Evolutionary conservation across 2,329 filamentous ascomycete genomes (phyloP).

Genomic region (Colletotrichum brevisporum): DNA sequence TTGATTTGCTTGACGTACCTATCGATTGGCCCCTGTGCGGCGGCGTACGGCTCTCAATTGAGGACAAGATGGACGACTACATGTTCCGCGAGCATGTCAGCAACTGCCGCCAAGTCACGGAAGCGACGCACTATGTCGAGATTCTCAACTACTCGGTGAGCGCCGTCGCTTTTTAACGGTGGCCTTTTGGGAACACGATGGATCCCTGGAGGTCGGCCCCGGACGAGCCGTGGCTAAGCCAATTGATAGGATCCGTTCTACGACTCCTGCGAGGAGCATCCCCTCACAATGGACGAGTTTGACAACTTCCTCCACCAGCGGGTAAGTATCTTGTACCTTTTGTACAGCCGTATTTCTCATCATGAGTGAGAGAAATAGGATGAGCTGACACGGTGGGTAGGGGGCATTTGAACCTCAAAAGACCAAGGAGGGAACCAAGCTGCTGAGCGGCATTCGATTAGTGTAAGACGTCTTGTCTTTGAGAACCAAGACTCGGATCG

Average conservation of each 20-base stretch:
- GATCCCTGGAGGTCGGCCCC: not conserved
- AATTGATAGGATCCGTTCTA: constrained; percentile 61
- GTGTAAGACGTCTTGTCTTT: constrained; percentile 59
- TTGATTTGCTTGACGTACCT: constrained; percentile 12
- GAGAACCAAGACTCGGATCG: constrained; percentile 3
- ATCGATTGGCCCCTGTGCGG: constrained; percentile 16
- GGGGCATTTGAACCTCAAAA: constrained; percentile 66
- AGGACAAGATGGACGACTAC: constrained; percentile 68
- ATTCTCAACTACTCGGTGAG: constrained; percentile 73
- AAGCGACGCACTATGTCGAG: constrained; percentile 69
- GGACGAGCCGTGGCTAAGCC: constrained; percentile 6
- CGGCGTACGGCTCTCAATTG: constrained; percentile 28
- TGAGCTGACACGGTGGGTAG: constrained; percentile 49
- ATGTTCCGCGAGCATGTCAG: constrained; percentile 66
- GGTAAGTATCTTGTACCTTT: constrained; percentile 53
- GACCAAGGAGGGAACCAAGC: constrained; percentile 57
- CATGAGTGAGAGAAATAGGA: not conserved
- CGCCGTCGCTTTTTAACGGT: not conserved
- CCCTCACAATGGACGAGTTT: constrained; percentile 68
- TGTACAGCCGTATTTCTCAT: not conserved
- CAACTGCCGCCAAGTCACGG: constrained; percentile 63
- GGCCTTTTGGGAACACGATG: not conserved
- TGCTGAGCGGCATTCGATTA: constrained; percentile 67
- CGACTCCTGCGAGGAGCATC: constrained; percentile 66
- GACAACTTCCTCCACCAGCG: constrained; percentile 67